A percentile compares a stretch with the other conserved stretches of the same genome.
These are phyloP conservation scores for Aegilops speltoides DNA, from an alignment of 176 grass and related monocot genomes.

Conservation along the genomic window DNA sequence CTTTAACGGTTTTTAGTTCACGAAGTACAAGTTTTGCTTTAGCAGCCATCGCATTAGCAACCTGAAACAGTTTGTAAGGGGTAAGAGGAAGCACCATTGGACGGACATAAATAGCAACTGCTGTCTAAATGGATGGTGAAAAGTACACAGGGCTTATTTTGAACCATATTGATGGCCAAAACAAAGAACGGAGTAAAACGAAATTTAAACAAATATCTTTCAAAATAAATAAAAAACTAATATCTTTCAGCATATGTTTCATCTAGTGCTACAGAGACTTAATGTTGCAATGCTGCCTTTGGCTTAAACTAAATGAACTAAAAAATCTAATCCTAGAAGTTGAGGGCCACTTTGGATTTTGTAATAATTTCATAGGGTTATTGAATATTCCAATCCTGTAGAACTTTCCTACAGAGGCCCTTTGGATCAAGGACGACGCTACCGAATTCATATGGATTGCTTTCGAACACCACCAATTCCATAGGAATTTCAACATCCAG, in stretches of 20 bases:
- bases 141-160: neutral
- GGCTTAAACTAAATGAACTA: neutral
- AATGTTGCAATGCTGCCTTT: neutral
- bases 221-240: neutral
- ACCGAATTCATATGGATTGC: neutral
- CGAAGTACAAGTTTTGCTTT: conserved; percentile 92
- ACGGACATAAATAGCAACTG: neutral
- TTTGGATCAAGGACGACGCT: neutral
- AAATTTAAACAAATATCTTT: neutral
- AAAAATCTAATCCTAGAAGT: neutral
- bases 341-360: neutral
- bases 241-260: neutral
- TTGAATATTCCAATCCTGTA: neutral
- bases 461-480: neutral
- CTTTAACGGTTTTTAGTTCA: conserved; percentile 85
- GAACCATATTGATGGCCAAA: neutral
- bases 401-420: neutral
- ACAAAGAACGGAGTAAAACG: neutral
- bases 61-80: conserved; percentile 45
- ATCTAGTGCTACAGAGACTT: neutral
- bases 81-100: neutral
- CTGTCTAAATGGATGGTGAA: neutral
- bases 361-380: neutral
- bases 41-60: conserved; percentile 95
- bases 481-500: neutral